Evolutionary conservation across 148 eudicot genomes (phyloP), one percentile per base, ranked within the genome.

Genomic region (Nepenthes gracilis): DNA sequence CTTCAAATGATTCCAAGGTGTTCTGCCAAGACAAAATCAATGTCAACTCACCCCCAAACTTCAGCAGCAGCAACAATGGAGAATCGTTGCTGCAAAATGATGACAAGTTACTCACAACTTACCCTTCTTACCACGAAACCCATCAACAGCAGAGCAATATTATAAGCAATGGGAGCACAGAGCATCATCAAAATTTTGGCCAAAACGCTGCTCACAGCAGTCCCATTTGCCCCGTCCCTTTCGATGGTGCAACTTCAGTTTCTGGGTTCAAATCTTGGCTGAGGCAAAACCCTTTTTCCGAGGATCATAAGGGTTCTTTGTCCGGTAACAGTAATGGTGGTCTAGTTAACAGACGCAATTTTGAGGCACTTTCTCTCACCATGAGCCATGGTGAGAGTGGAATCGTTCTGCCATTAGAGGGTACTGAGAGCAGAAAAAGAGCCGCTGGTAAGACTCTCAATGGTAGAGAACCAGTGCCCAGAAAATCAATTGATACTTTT

Each of bases 401-500:
- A 8, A 40, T 40, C 6, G 8, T 40, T 4, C 1, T 40, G 45
- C 45, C 45, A 40, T 40, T 40, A 40, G 45, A 40, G 8, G 45
- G 45, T 4, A 40, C 6, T 40, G 45, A 8, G 45, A 40, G 45
- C 45, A 40, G 8, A 8, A 40, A 40, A 40, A 40, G 45, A 40
- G 45, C 8, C 8, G 45, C 45, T 40, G 23, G 55, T 14, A 4
- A n/a, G 1, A 52, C 2, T 32, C 1, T 12, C n/a, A 52, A 52
- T 52, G 55, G 55, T 12, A 69, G 49, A 55, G 87, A 77, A 53
- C 11, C 54, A 2, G 65, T 65, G 35, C 74, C 81, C 23, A 74
- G 90, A 45, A 89, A 89, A 66, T 79, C 87, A 2, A 62, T 81
- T 32, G 93, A 83, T 57, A 81, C 81, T 1, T 83, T 89, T 72